Percentiles rank a stretch among this genome's conserved stretches.
Evolutionary conservation across 768 basidiomycete species (phyloP).

Genomic region (Termitomyces sp.): DNA sequence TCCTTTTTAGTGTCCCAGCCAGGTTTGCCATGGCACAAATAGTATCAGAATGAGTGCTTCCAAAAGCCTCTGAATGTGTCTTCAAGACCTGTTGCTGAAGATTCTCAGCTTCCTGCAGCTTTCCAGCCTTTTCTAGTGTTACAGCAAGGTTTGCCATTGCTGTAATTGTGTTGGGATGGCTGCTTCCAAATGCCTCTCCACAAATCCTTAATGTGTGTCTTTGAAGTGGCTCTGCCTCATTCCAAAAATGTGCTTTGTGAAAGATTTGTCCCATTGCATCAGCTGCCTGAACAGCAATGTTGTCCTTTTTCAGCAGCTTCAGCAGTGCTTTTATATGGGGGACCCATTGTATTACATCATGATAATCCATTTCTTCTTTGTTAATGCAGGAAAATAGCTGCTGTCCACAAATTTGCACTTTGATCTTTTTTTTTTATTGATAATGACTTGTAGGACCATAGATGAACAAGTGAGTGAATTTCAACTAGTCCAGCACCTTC

Average conservation of each 20-base stretch:
- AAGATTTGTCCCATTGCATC: background rate
- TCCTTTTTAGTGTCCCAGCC: background rate
- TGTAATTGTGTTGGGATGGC: too few relatives aligned
- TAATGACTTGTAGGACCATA: background rate
- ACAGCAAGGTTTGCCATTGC: too few relatives aligned
- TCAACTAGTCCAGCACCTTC: background rate
- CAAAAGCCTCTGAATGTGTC: too few relatives aligned
- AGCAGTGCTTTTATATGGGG: background rate
- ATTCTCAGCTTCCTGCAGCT: too few relatives aligned
- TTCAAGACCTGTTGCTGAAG: too few relatives aligned
- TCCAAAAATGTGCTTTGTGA: too few relatives aligned
- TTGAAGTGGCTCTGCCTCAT: background rate
- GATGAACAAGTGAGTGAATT: background rate
- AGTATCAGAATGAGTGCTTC: background rate
- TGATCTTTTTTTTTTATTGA: background rate
- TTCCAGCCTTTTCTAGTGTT: too few relatives aligned
- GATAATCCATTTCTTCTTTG: background rate
- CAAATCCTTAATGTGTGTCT: background rate
- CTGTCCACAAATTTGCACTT: background rate
- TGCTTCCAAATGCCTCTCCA: too few relatives aligned
- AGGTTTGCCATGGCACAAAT: background rate
- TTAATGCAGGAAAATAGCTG: background rate
- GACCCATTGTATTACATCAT: too few relatives aligned
- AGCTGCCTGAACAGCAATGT: background rate
- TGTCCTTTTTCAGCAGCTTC: background rate